Conservation (phyloP, 805 yeast species). For the Candida arabinofermentans region DNA sequence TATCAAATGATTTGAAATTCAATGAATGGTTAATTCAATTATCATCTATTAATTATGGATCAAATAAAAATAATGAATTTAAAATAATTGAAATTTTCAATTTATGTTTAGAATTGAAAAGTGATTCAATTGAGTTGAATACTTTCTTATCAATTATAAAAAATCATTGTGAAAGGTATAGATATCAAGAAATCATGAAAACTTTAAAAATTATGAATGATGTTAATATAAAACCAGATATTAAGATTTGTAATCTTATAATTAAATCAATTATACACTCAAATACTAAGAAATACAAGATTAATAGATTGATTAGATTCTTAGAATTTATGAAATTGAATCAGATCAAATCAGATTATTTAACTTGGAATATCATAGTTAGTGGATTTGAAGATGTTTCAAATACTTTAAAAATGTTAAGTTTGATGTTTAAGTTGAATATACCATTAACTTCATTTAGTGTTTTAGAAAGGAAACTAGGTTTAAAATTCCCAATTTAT, state of each 20-base stretch:
- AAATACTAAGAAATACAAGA: slow-evolving; percentile 4
- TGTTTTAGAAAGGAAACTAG: slow-evolving; percentile 1
- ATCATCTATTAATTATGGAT: neutral
- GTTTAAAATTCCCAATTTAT: slow-evolving; percentile 9
- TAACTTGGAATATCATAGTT: slow-evolving; percentile 16
- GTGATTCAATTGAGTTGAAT: neutral
- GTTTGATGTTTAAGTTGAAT: slow-evolving; percentile 2
- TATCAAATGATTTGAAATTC: neutral
- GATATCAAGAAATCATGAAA: neutral
- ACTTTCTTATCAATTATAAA: neutral
- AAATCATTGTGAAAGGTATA: neutral
- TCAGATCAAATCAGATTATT: slow-evolving; percentile 7
- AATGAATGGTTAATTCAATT: neutral
- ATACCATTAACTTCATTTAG: slow-evolving; percentile 9
- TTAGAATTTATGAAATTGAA: slow-evolving; percentile 5
- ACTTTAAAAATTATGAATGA: neutral
- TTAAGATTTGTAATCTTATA: slow-evolving; percentile 11
- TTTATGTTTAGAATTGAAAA: neutral
- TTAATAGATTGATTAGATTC: slow-evolving; percentile 6
- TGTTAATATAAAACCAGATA: slow-evolving; percentile 3
- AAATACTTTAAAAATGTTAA: slow-evolving; percentile 4
- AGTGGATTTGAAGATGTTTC: slow-evolving; percentile 4
- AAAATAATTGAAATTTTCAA: neutral
- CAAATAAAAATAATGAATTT: neutral
- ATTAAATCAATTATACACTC: slow-evolving; percentile 7